Conservation (phyloP, 805 yeast species). For the Saccharomycopsis fibuligera region DNA sequence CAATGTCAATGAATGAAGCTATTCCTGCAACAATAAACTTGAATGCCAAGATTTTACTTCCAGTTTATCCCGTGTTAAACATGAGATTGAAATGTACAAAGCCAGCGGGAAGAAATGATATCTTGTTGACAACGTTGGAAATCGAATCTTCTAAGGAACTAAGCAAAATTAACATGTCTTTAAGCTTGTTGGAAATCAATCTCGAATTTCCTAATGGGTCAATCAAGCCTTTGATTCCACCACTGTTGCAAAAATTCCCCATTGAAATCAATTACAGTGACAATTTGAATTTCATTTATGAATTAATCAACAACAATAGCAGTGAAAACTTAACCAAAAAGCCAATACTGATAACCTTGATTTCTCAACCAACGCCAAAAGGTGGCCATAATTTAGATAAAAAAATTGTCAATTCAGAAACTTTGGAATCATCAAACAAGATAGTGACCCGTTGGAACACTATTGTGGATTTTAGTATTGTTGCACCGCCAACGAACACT, state of each 20-base stretch:
- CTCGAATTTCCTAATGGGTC: slow-evolving; percentile 23
- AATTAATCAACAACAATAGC: slow-evolving; percentile 29
- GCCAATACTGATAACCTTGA: slow-evolving; percentile 28
- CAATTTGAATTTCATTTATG: slow-evolving; percentile 33
- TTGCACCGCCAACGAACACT: slow-evolving; percentile 38
- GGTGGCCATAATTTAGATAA: not conserved
- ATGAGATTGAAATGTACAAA: slow-evolving; percentile 37
- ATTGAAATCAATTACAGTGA: slow-evolving; percentile 28
- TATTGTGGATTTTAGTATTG: slow-evolving; percentile 33
- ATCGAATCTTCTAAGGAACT: slow-evolving; percentile 37
- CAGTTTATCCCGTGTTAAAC: slow-evolving; percentile 29
- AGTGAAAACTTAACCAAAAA: slow-evolving; percentile 24
- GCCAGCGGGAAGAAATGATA: slow-evolving; percentile 40
- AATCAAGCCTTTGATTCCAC: slow-evolving; percentile 21
- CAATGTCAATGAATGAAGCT: slow-evolving; percentile 1
- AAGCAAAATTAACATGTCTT: slow-evolving; percentile 15
- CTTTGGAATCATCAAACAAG: slow-evolving; percentile 8
- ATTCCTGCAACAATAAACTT: slow-evolving; percentile 13
- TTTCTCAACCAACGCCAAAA: slow-evolving; percentile 23
- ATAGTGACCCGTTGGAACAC: slow-evolving; percentile 38
- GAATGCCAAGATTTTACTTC: slow-evolving; percentile 20
- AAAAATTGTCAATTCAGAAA: not conserved
- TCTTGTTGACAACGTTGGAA: slow-evolving; percentile 34
- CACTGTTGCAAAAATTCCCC: slow-evolving; percentile 25
- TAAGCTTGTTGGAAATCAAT: slow-evolving; percentile 22